Conservation (phyloP, 2,329 filamentous ascomycete genomes). For the Nemania diffusa region DNA sequence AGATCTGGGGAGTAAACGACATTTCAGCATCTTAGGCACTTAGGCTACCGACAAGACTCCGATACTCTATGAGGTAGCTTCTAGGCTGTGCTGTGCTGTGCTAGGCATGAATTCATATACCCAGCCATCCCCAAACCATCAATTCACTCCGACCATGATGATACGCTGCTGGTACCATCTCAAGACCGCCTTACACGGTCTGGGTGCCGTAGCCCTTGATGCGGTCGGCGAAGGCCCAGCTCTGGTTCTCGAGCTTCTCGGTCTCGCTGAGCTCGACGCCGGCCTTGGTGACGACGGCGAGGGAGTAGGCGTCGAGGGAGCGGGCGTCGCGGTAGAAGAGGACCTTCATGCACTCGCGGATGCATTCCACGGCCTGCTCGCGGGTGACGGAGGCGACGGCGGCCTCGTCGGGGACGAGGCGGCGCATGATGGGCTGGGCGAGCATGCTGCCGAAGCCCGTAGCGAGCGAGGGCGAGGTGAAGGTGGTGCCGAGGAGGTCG, state of each 20-base stretch:
- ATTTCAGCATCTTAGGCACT: background rate
- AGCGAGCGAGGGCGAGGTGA: slow-evolving; percentile 85
- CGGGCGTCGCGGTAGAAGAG: slow-evolving; percentile 96
- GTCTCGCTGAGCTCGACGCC: slow-evolving; percentile 86
- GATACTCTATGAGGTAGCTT: slow-evolving; percentile 2
- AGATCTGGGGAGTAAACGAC: background rate
- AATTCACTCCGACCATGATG: background rate
- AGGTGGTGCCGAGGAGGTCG: slow-evolving; percentile 93
- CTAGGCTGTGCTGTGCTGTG: background rate
- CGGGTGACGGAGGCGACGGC: slow-evolving; percentile 75
- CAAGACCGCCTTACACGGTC: slow-evolving; percentile 58
- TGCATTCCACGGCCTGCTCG: slow-evolving; percentile 80
- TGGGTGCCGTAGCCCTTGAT: slow-evolving; percentile 97
- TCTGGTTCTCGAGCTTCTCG: slow-evolving; percentile 92
- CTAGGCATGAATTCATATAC: background rate
- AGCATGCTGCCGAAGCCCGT: slow-evolving; percentile 95
- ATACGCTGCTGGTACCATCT: background rate
- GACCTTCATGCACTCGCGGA: slow-evolving; percentile 98
- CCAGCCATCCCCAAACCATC: background rate
- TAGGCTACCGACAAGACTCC: background rate
- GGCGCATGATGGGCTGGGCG: slow-evolving; percentile 90
- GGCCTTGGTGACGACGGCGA: slow-evolving; percentile 88
- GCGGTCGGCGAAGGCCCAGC: slow-evolving; percentile 96
- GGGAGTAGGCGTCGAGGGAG: slow-evolving; percentile 89
- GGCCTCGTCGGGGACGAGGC: slow-evolving; percentile 84